These are phyloP conservation scores for Eurotiales sp. DNA, from an alignment of 2,329 filamentous ascomycete genomes.

Conservation along the genomic window DNA sequence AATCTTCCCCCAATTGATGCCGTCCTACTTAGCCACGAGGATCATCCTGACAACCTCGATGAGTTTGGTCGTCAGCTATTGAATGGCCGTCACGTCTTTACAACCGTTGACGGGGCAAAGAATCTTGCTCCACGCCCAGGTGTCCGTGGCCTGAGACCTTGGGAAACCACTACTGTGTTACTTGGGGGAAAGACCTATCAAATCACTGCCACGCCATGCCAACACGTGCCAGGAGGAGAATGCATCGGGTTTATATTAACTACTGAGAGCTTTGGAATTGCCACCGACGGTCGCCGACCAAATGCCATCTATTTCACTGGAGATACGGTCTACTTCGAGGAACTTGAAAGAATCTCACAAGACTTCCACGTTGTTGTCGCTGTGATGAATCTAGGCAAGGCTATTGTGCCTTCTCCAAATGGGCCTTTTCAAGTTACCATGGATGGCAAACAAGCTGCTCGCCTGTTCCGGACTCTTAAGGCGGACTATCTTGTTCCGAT, in stretches of 20 bases:
- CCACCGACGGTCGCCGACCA: conserved; percentile 34
- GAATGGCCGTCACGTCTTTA: conserved; percentile 46
- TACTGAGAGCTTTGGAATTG: conserved; percentile 34
- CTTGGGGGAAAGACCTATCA: conserved; percentile 34
- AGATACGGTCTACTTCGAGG: conserved; percentile 47
- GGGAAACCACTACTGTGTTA: conserved; percentile 31
- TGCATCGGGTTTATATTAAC: conserved; percentile 46
- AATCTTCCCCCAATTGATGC: conserved; percentile 46
- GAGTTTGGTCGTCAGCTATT: conserved; percentile 44
- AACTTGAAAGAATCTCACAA: conserved; percentile 34
- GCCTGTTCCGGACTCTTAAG: conserved; percentile 37
- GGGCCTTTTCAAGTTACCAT: conserved; percentile 41
- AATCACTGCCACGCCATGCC: conserved; percentile 43
- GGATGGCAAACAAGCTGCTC: conserved; percentile 41
- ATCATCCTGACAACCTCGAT: conserved; percentile 51
- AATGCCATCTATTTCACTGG: conserved; percentile 51
- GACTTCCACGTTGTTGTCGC: conserved; percentile 38
- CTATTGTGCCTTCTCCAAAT: conserved; percentile 21
- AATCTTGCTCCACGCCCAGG: conserved; percentile 44
- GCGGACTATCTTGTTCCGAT: conserved; percentile 45
- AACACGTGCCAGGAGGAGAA: conserved; percentile 45
- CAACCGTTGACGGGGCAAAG: conserved; percentile 43
- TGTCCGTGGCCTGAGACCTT: conserved; percentile 38
- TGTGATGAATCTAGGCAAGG: conserved; percentile 42
- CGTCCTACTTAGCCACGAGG: conserved; percentile 50